Conservation (phyloP, 2,329 filamentous ascomycete species). For the Colletotrichum endophyticum region DNA sequence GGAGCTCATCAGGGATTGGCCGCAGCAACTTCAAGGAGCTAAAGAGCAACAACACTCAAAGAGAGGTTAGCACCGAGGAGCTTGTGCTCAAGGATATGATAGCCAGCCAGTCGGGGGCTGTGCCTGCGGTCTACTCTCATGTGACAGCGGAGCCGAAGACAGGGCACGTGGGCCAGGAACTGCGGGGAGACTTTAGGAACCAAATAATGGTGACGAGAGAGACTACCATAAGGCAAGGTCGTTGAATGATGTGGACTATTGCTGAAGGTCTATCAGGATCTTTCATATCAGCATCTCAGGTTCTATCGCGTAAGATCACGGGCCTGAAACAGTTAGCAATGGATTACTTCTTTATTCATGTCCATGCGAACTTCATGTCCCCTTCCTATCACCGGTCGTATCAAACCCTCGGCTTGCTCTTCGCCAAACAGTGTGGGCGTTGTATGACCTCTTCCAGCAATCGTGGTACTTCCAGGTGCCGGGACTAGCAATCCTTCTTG, state of each 20-base stretch:
- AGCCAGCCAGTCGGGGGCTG: neutral
- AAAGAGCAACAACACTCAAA: neutral
- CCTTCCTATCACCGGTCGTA: fast-evolving
- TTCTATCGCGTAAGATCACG: neutral
- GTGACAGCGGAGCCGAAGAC: neutral
- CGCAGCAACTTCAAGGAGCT: constrained; percentile 12
- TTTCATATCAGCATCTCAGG: neutral
- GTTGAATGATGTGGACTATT: neutral
- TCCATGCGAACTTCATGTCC: neutral
- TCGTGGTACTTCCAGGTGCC: no score
- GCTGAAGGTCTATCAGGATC: neutral
- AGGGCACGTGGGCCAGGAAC: neutral
- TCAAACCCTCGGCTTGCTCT: fast-evolving
- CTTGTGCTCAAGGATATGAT: constrained; percentile 25
- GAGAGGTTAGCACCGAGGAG: constrained; percentile 28
- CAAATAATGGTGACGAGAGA: neutral
- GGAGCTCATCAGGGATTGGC: constrained; percentile 2
- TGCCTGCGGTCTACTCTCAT: constrained; percentile 1
- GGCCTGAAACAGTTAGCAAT: neutral
- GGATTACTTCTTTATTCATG: neutral
- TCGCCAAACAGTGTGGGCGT: neutral
- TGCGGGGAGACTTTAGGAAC: neutral
- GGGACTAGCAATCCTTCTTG: neutral
- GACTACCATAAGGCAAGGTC: neutral
- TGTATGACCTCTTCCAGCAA: neutral